Conservation (phyloP, 2,329 filamentous ascomycete species). For the Diaporthe helianthi region DNA sequence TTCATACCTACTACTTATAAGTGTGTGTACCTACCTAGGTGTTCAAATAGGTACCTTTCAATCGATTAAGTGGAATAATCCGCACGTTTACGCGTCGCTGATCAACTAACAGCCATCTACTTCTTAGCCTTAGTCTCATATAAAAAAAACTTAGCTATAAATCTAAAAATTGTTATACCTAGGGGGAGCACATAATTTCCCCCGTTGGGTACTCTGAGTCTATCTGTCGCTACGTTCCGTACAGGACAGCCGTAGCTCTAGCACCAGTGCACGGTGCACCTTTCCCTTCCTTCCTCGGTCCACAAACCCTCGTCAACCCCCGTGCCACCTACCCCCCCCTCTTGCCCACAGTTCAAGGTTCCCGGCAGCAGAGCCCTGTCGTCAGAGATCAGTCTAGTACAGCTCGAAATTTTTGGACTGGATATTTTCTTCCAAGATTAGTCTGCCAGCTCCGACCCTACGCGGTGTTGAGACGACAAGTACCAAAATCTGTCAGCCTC, state of each 20-base stretch:
- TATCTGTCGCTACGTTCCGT: no score
- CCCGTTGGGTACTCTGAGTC: background rate
- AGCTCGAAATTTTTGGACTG: slow-evolving; percentile 36
- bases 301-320: background rate
- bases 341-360: background rate
- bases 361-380: slow-evolving; percentile 28
- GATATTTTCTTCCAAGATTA: slow-evolving; percentile 21
- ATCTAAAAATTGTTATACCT: background rate
- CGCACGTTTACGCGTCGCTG: background rate
- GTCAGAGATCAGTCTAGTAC: slow-evolving; percentile 33
- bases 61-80: background rate
- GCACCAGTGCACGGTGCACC: slow-evolving; percentile 10
- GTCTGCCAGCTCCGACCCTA: slow-evolving; percentile 22
- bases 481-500: slow-evolving; percentile 30
- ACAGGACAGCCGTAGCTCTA: slow-evolving; percentile 18
- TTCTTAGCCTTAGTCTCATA: background rate
- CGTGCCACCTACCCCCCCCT: background rate
- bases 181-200: background rate
- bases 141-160: background rate
- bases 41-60: background rate
- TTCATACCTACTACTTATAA: no score
- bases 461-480: slow-evolving; percentile 19
- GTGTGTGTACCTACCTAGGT: no score
- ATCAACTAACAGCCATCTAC: background rate
- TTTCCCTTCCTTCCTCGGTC: background rate